Base-by-base conservation (phyloP, 345 rosid genomes). In the Sisymbrium altissimum region DNA sequence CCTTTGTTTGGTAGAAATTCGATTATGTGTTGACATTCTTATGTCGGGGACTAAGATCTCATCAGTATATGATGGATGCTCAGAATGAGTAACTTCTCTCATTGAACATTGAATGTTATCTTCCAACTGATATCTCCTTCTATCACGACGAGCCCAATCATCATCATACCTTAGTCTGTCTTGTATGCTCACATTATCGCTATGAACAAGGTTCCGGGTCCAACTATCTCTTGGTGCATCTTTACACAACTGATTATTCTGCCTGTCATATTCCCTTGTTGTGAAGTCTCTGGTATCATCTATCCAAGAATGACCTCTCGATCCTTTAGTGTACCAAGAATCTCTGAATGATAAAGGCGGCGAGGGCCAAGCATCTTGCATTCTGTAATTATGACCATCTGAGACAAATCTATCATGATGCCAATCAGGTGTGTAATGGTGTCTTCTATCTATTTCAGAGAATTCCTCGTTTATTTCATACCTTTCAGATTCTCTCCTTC, bases 61-160 rank as follows among this genome's bases (percentile, higher is more conserved):
- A 68, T 82, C 78, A 44, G 70, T 54, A 81, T 70, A 41, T 17
- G 76, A 75, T 45, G 50, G 81, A 69, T 80, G 71, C 72, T 81
- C 63, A 54, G 41, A 69, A 27, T 27, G 29, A 27, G 29, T 27
- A 3, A 27, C 29, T 3, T 27, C 4, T 2, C 29, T 27, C 29
- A 27, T 27, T 27, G 4, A 27, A 40, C 46, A 41, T 12, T 27
- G 53, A 46, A 44, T 46, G 53, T 81, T 65, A 58, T 66, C 69
- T 64, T 14, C 66, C 79, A 55, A 60, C 41, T 55, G 54, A 75
- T 30, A 70, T 48, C 65, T 82, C 74, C 79, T 23, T 23, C 25
- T 78, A 58, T 41, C 48, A 57, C 29, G 36, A 63, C 39, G 41
- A 71, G 61, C 64, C 44, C 48, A 68, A 48, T 73, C 69, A 40